Percentiles rank a stretch among this genome's conserved stretches.
These are phyloP conservation scores for Mentha longifolia DNA, from an alignment of 257 asterid genomes.

Conservation along the genomic window DNA sequence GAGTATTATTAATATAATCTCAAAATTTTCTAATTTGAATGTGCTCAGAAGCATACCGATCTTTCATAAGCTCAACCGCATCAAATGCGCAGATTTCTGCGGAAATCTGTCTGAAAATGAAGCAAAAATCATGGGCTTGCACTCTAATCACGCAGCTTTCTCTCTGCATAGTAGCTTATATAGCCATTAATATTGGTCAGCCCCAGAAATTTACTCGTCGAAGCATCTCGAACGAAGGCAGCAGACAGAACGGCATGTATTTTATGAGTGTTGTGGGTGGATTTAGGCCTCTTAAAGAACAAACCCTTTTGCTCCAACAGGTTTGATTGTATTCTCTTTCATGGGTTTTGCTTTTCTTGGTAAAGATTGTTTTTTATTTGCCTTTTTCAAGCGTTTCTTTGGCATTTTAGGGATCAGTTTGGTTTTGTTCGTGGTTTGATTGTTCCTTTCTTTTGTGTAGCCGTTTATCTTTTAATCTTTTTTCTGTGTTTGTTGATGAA, in stretches of 20 bases:
- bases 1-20: too few species aligned
- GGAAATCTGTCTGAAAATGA: conserved; percentile 20
- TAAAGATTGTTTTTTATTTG: background rate
- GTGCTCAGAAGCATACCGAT: background rate
- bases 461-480: background rate
- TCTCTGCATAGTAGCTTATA: conserved; percentile 53
- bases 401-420: background rate
- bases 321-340: conserved; percentile 37
- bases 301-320: conserved; percentile 60
- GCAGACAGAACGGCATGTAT: conserved; percentile 34
- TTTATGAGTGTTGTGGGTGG: conserved; percentile 62
- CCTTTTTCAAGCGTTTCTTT: background rate
- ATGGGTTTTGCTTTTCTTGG: conserved; percentile 1
- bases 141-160: conserved; percentile 60
- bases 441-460: background rate
- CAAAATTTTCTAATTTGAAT: too few species aligned
- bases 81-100: background rate
- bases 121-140: conserved; percentile 62
- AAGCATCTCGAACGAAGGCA: conserved; percentile 22
- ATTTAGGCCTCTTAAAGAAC: conserved; percentile 48
- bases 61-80: conserved; percentile 12
- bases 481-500: background rate
- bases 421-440: background rate
- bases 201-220: conserved; percentile 36
- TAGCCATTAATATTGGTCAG: conserved; percentile 50